phyloP scores from a whole-genome alignment of 2,329 filamentous ascomycete genomes.

The Aspergillus felis region DNA sequence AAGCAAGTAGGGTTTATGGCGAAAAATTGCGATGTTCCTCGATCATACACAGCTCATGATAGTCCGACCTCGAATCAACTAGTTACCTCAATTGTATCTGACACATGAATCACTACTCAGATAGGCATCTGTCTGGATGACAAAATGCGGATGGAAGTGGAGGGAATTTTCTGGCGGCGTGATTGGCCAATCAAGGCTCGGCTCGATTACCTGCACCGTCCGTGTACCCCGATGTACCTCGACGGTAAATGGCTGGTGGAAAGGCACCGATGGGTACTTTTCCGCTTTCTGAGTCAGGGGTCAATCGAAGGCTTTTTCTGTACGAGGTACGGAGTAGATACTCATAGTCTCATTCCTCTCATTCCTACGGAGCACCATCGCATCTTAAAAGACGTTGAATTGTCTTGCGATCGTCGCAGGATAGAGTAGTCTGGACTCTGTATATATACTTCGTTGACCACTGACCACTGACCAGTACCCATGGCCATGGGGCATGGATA shows the following conservation, averaged over 20 bases:
- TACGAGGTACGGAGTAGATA: no score
- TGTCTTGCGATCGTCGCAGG: not conserved
- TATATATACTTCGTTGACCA: not conserved
- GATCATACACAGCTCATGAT: not conserved
- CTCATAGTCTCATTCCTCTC: no score
- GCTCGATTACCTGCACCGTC: not conserved
- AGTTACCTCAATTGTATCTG: not conserved
- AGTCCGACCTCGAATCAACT: not conserved
- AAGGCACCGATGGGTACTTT: not conserved
- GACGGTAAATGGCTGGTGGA: not conserved
- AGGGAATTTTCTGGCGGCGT: not conserved
- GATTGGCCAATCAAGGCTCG: not conserved
- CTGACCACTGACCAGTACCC: not conserved
- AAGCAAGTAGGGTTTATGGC: not conserved
- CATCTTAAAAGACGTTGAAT: not conserved
- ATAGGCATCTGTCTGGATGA: not conserved
- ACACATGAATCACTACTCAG: not conserved
- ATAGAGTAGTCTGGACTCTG: not conserved
- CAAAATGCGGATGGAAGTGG: not conserved
- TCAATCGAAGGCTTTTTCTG: not conserved
- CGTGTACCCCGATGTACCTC: not conserved
- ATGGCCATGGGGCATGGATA: no score
- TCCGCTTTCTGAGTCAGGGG: not conserved
- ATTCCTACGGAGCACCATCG: no score
- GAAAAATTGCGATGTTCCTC: no score